Evolutionary conservation across 805 yeast species (phyloP).

Genomic region (Scheffersomyces coipomensis): DNA sequence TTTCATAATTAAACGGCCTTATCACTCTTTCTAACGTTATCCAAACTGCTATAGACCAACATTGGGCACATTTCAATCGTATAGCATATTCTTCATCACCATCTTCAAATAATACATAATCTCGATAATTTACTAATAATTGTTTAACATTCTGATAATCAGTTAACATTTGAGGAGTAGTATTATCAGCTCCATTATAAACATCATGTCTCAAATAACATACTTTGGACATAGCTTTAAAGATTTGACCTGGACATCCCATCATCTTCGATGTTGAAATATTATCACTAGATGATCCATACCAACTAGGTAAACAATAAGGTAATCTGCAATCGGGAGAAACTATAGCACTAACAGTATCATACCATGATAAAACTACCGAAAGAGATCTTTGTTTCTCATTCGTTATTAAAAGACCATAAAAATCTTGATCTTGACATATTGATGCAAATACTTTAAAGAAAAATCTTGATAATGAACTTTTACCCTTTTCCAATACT

Average conservation of each 20-base stretch:
- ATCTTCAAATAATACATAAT: slow-evolving; percentile 33
- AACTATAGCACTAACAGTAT: slow-evolving; percentile 53
- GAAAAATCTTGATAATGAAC: slow-evolving; percentile 49
- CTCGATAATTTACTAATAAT: slow-evolving; percentile 44
- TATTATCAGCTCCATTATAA: slow-evolving; percentile 5
- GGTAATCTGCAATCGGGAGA: slow-evolving; percentile 59
- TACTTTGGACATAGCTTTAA: slow-evolving; percentile 43
- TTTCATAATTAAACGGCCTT: slow-evolving; percentile 22
- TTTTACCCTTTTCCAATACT: slow-evolving; percentile 53
- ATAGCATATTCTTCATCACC: slow-evolving; percentile 31
- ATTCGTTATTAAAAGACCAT: slow-evolving; percentile 38
- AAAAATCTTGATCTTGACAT: slow-evolving; percentile 42
- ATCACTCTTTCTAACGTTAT: slow-evolving; percentile 24
- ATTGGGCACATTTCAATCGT: slow-evolving; percentile 52
- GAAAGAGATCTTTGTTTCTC: slow-evolving; percentile 50
- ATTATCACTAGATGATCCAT: slow-evolving; percentile 40
- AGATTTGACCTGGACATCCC: slow-evolving; percentile 63
- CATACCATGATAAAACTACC: slow-evolving; percentile 59
- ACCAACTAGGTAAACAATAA: slow-evolving; percentile 52
- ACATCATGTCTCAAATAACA: slow-evolving; percentile 35
- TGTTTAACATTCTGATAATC: slow-evolving; percentile 31
- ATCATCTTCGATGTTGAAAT: slow-evolving; percentile 52
- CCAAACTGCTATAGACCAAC: slow-evolving; percentile 50
- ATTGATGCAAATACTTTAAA: slow-evolving; percentile 50
- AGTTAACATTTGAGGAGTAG: slow-evolving; percentile 7